Percentiles rank a stretch among this genome's conserved stretches.
Evolutionary conservation across 177 flowering plant genomes (phyloP).

Genomic region (Vitis hybrid): DNA sequence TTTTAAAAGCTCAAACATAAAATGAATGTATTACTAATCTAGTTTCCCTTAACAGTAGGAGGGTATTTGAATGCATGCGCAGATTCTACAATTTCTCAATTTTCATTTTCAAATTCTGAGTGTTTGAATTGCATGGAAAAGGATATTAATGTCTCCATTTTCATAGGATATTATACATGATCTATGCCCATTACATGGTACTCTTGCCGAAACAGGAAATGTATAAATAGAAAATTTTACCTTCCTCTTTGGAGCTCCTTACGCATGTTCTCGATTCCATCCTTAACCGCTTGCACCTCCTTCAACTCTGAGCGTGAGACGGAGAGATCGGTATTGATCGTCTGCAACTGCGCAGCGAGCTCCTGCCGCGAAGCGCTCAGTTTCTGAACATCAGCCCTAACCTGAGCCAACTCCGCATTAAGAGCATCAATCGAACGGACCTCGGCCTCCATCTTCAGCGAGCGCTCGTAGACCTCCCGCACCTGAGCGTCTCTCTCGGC

Average conservation of each 20-base stretch:
- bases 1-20: no score
- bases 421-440: slow-evolving; percentile 38
- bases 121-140: no score
- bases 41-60: no score
- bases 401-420: slow-evolving; percentile 50
- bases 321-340: slow-evolving; percentile 34
- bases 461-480: slow-evolving; percentile 58
- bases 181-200: neutral
- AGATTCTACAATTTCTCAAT: no score
- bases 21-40: no score
- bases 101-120: no score
- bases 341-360: slow-evolving; percentile 38
- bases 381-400: slow-evolving; percentile 46
- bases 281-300: slow-evolving; percentile 33
- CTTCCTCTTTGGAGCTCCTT: slow-evolving; percentile 72
- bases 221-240: slow-evolving; percentile 18
- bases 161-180: neutral
- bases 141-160: neutral
- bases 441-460: slow-evolving; percentile 63
- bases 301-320: slow-evolving; percentile 32
- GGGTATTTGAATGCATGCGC: no score
- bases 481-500: slow-evolving; percentile 64
- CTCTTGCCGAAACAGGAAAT: no score
- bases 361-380: slow-evolving; percentile 33
- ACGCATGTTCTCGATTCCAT: slow-evolving; percentile 47